Evolutionary conservation across 1,284 basidiomycete genomes (phyloP).

Genomic region (Fomitopsis palustris): DNA sequence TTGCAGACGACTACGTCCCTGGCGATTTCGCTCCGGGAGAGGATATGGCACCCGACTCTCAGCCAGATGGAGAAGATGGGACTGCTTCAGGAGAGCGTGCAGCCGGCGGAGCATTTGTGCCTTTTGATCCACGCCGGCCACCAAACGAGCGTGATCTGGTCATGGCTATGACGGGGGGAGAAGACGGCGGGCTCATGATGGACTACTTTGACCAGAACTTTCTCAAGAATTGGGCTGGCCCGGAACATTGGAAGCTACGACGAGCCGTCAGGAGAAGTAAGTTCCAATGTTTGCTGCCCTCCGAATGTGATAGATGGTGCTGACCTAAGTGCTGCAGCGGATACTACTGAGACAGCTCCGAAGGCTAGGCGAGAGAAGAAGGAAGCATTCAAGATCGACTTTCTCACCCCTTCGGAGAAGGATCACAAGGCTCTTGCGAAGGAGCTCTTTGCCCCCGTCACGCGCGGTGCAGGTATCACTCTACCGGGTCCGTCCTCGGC

Average conservation of each 20-base stretch:
- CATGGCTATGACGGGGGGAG: slow-evolving; percentile 77
- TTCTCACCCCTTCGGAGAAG: slow-evolving; percentile 61
- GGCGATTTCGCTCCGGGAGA: slow-evolving; percentile 38
- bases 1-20: slow-evolving; percentile 42
- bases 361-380: slow-evolving; percentile 76
- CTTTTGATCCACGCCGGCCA: slow-evolving; percentile 75
- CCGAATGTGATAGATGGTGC: neutral
- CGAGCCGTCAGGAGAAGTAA: slow-evolving; percentile 73
- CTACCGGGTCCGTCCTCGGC: slow-evolving; percentile 53
- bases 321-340: slow-evolving; percentile 34
- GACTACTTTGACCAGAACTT: slow-evolving; percentile 93
- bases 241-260: slow-evolving; percentile 96
- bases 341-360: slow-evolving; percentile 43
- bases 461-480: slow-evolving; percentile 62
- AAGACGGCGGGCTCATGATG: slow-evolving; percentile 61
- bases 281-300: slow-evolving; percentile 19
- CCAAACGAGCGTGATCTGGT: slow-evolving; percentile 77
- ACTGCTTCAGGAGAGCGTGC: slow-evolving; percentile 29
- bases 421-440: slow-evolving; percentile 71
- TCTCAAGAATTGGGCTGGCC: slow-evolving; percentile 97
- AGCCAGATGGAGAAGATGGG: slow-evolving; percentile 38
- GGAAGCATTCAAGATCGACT: slow-evolving; percentile 88
- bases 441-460: slow-evolving; percentile 79
- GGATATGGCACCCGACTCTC: slow-evolving; percentile 42
- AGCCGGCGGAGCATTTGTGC: slow-evolving; percentile 50